A percentile compares a stretch with the other conserved stretches of the same genome.
Evolutionary conservation across 192 early-diverging fungal genomes (phyloP).

Genomic region (Endogone sp.): DNA sequence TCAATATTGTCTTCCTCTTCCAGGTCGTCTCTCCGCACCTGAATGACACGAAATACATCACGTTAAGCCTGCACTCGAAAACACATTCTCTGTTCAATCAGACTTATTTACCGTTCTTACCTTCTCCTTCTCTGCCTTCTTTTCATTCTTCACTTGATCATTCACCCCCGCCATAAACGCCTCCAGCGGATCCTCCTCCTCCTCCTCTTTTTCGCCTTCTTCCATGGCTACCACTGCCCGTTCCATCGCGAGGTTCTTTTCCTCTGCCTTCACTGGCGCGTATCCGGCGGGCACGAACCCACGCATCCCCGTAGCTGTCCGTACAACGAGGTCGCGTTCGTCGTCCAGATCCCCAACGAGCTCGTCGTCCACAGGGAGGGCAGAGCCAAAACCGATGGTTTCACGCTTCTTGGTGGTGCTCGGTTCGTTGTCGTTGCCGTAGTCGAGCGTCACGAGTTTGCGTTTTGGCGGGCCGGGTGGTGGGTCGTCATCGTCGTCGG

Average conservation of each 20-base stretch:
- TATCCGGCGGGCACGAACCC: not conserved
- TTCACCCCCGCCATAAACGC: constrained; percentile 80
- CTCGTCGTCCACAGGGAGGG: constrained; percentile 23
- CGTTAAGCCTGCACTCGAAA: not conserved
- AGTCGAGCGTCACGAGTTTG: constrained; percentile 23
- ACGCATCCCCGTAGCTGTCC: not conserved
- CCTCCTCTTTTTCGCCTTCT: constrained; percentile 25
- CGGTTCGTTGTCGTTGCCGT: constrained; percentile 32
- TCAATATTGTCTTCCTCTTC: constrained; percentile 79
- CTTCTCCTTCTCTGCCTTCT: constrained; percentile 45
- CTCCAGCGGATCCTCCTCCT: constrained; percentile 74
- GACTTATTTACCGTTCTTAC: constrained; percentile 5
- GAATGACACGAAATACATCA: no score
- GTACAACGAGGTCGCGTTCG: constrained; percentile 22
- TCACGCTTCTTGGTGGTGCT: constrained; percentile 3
- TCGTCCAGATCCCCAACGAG: constrained; percentile 23
- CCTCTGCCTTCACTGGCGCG: not conserved
- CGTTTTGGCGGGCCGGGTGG: not conserved
- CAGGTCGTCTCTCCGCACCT: constrained; percentile 57
- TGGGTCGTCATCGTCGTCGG: constrained; percentile 2
- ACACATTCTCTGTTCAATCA: not conserved
- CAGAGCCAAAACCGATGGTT: not conserved
- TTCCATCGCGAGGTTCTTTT: constrained; percentile 1
- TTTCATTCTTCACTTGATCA: constrained; percentile 42
- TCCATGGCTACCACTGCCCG: not conserved